Evolutionary conservation across 345 rosid genomes (phyloP), one percentile per base, ranked within the genome.

Genomic region (Rhizophora apiculata): DNA sequence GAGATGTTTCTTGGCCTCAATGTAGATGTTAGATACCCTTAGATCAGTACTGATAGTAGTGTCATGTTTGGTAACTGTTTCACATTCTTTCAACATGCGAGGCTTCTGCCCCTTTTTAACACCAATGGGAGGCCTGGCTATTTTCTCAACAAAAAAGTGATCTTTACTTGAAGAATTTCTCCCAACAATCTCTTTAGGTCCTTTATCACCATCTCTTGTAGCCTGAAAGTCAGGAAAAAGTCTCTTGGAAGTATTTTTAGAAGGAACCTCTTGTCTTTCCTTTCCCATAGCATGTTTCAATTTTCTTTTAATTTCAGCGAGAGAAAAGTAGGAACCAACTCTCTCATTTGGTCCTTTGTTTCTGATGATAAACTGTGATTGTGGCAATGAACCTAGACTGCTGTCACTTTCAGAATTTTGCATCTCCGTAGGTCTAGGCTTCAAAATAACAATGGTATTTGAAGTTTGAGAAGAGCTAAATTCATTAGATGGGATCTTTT

Each of bases 1-100:
- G 22, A 96, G 87, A 83, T 90, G 99, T 73, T 87, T 96, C 86
- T 82, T 92, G 79, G 99, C 99, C 82, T 90, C 98, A 51, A 82
- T 51, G 60, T 96, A 90, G 76, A 96, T 87, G 83, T 80, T 82
- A 30, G 98, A 81, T 63, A 78, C 72, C 71, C 87, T 82, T 74
- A 75, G 79, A 74, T 76, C 76, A 36, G 87, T 78, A 72, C 68
- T 68, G 22, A 79, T 79, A 46, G 55, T 68, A 65, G 66, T 74
- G 64, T 71, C 75, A 24, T 62, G 64, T 32, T 77, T 83, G 21
- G 20, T 49, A 75, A 70, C 68, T 31, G 53, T 66, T 73, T 82
- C 82, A 65, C 52, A 48, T 58, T 69, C 89, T 64, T 76, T 79
- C 54, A 78, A 72, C 70, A 82, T 82, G 71, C 63, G 58, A 54